Evolutionary conservation across 176 grass and related monocot species (phyloP).

Genomic region (Zoysia pacifica): DNA sequence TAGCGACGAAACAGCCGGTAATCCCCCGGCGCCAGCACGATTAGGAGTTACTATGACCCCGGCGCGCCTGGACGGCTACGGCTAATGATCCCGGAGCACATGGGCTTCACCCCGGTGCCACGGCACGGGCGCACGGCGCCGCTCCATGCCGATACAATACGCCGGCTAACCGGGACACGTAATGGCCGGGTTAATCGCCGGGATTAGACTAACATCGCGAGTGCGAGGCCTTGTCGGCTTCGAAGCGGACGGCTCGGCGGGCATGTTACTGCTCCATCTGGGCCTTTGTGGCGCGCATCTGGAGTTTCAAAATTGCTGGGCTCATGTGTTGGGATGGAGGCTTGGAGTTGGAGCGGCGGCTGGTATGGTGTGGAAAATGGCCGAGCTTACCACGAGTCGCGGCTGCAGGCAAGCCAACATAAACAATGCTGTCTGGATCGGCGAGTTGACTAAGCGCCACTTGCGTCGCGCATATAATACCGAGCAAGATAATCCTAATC

Average conservation of each 20-base stretch:
- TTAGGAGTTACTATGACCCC: no score
- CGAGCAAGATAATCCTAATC: constrained; percentile 45
- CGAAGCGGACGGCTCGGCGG: background rate
- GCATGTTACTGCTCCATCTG: constrained; percentile 2
- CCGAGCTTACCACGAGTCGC: background rate
- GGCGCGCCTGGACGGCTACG: background rate
- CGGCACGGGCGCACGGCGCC: constrained; percentile 53
- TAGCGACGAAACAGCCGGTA: no score
- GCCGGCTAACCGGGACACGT: constrained; percentile 27
- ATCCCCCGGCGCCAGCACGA: no score
- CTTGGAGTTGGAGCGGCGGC: background rate
- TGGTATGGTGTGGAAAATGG: background rate
- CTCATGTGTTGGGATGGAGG: background rate
- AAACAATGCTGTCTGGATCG: constrained; percentile 2
- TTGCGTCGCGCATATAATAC: constrained; percentile 12
- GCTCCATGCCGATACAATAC: constrained; percentile 7
- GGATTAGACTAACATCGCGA: background rate
- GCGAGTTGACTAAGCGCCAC: constrained; percentile 20
- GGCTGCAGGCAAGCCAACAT: background rate
- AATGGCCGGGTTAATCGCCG: background rate
- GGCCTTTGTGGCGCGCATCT: background rate
- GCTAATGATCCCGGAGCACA: constrained; percentile 44
- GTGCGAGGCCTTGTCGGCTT: background rate
- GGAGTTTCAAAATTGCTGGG: background rate
- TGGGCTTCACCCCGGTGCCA: constrained; percentile 44